Percentiles rank a stretch among this genome's conserved stretches.
phyloP scores from a whole-genome alignment of 2,329 filamentous ascomycete species.

The Ophiostoma piceae region DNA sequence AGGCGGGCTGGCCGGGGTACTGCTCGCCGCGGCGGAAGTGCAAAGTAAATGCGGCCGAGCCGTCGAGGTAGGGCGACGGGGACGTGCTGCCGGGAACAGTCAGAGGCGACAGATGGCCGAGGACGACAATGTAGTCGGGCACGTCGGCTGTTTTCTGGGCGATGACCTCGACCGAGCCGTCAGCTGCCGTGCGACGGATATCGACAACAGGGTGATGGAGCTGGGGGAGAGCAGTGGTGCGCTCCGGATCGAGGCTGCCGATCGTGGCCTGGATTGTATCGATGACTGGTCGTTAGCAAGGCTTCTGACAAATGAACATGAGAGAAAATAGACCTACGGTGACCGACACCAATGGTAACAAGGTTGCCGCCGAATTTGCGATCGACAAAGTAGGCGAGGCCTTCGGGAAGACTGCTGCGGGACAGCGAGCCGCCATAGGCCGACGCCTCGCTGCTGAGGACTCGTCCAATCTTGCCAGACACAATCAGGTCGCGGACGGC shows the following conservation, averaged over 20 bases:
- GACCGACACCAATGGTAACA: background rate
- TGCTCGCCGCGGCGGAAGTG: slow-evolving; percentile 45
- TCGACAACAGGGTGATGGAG: background rate
- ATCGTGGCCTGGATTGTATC: background rate
- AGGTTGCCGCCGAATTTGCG: background rate
- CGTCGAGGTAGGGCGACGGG: slow-evolving; percentile 3
- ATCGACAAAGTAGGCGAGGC: background rate
- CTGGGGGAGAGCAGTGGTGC: background rate
- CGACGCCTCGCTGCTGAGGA: slow-evolving; percentile 47
- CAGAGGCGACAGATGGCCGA: background rate
- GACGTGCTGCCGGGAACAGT: background rate
- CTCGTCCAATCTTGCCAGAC: slow-evolving; percentile 44
- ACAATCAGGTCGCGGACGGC: slow-evolving; percentile 44
- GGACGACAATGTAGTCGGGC: background rate
- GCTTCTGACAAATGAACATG: too few species aligned
- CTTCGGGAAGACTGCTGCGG: slow-evolving; percentile 25
- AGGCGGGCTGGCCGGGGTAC: slow-evolving; percentile 43
- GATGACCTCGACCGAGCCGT: background rate
- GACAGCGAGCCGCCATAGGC: slow-evolving; percentile 37
- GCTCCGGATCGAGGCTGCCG: background rate
- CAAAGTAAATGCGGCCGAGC: slow-evolving; percentile 39
- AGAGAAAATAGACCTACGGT: background rate
- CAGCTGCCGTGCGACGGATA: background rate
- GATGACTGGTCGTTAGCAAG: background rate
- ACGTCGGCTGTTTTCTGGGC: background rate